Evolutionary conservation across 495 filamentous ascomycete species (phyloP).

Genomic region (Barbatosphaeria neglecta): DNA sequence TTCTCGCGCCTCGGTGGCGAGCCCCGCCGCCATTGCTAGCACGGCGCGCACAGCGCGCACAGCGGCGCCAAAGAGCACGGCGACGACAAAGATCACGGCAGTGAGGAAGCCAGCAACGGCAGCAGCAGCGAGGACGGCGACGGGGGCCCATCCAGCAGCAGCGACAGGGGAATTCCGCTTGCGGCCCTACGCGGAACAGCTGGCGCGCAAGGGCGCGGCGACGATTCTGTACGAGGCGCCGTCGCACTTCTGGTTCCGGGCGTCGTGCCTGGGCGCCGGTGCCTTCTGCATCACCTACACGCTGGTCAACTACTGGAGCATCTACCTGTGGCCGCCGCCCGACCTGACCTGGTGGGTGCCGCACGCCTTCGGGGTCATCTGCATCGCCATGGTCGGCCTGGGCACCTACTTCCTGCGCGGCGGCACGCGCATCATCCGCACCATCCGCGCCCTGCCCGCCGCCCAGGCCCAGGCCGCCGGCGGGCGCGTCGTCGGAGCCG

Average conservation of each 20-base stretch:
- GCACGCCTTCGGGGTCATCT: conserved; percentile 29
- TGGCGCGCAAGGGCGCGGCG: conserved; percentile 27
- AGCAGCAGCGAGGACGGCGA: background rate
- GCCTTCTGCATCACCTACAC: conserved; percentile 48
- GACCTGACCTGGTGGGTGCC: conserved; percentile 32
- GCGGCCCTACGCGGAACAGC: conserved; percentile 27
- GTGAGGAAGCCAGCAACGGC: background rate
- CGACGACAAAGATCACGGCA: too few relatives aligned
- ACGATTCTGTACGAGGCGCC: conserved; percentile 50
- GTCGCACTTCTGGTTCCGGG: conserved; percentile 46
- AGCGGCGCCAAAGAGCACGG: background rate
- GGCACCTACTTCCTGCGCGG: conserved; percentile 35
- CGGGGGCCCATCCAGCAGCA: too few relatives aligned
- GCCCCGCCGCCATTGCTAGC: background rate
- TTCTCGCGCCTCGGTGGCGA: conserved; percentile 2
- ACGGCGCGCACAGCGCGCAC: background rate
- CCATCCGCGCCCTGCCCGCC: conserved; percentile 26
- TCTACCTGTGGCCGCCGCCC: conserved; percentile 28
- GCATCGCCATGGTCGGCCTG: conserved; percentile 30
- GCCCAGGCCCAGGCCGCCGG: conserved; percentile 1
- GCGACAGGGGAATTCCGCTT: too few relatives aligned
- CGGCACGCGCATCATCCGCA: conserved; percentile 25
- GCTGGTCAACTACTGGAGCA: conserved; percentile 39
- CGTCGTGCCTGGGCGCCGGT: conserved; percentile 43
- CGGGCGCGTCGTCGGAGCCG: background rate